phyloP scores from a whole-genome alignment of 225 moss, liverwort and hornwort species.

The Straminergon stramineum region DNA sequence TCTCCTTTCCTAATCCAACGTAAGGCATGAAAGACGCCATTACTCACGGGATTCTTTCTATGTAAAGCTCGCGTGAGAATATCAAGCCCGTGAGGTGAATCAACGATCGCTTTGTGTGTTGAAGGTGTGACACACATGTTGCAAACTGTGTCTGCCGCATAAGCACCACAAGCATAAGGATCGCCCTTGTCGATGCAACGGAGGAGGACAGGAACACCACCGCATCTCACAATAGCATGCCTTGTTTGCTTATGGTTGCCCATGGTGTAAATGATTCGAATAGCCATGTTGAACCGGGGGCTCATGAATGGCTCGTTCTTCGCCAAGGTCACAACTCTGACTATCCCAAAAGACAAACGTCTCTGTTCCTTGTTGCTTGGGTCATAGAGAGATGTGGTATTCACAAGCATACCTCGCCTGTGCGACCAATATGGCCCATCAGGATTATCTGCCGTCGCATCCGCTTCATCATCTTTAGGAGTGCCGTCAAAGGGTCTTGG shows the following conservation, averaged over 20 bases:
- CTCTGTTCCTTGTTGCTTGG: conserved; percentile 22
- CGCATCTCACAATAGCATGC: conserved; percentile 13
- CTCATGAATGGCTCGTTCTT: conserved; percentile 22
- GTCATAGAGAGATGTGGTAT: conserved; percentile 8
- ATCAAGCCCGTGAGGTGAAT: conserved; percentile 2
- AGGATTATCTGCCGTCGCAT: conserved; percentile 1
- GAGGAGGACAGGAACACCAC: conserved; percentile 24
- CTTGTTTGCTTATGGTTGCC: conserved; percentile 1
- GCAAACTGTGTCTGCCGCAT: neutral
- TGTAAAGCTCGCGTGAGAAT: conserved; percentile 17
- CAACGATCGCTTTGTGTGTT: conserved; percentile 24
- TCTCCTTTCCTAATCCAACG: neutral
- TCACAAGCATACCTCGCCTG: conserved; percentile 19
- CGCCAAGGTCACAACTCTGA: conserved; percentile 2
- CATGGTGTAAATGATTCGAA: conserved; percentile 22
- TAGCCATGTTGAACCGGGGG: conserved; percentile 21
- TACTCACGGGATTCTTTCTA: neutral
- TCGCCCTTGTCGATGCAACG: conserved; percentile 7
- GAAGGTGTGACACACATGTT: conserved; percentile 27
- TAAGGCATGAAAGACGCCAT: neutral
- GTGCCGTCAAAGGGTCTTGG: conserved; percentile 1
- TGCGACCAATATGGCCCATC: conserved; percentile 9
- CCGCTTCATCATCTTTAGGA: neutral
- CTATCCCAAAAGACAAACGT: conserved; percentile 11
- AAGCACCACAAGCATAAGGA: fast-evolving